These are phyloP conservation scores for Claviceps purpurea DNA, from an alignment of 2,329 filamentous ascomycete species.

Conservation along the genomic window DNA sequence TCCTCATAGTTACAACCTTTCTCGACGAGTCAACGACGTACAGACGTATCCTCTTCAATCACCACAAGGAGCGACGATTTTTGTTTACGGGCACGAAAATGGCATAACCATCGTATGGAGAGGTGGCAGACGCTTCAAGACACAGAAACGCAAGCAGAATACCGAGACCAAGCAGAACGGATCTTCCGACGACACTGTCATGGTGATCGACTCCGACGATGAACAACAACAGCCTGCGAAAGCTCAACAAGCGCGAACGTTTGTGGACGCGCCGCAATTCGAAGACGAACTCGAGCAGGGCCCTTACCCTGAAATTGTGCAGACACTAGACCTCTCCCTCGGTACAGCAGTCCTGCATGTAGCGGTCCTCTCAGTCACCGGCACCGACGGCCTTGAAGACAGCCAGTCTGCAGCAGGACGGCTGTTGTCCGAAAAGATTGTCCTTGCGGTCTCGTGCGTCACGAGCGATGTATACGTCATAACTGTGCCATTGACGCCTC, in stretches of 20 bases:
- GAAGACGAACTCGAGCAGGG: slow-evolving; percentile 37
- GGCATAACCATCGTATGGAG: slow-evolving; percentile 50
- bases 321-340: slow-evolving; percentile 48
- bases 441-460: slow-evolving; percentile 47
- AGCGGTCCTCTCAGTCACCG: slow-evolving; percentile 38
- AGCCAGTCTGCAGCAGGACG: slow-evolving; percentile 30
- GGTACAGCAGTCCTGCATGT: slow-evolving; percentile 42
- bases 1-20: slow-evolving; percentile 42
- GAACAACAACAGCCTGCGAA: slow-evolving; percentile 31
- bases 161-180: slow-evolving; percentile 38
- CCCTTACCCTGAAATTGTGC: slow-evolving; percentile 40
- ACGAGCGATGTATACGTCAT: slow-evolving; percentile 44
- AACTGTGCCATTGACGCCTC: slow-evolving; percentile 46
- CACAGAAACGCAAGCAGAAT: slow-evolving; percentile 19
- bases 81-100: slow-evolving; percentile 51
- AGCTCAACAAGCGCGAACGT: slow-evolving; percentile 17
- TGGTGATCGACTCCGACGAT: slow-evolving; percentile 52
- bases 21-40: slow-evolving; percentile 43
- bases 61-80: slow-evolving; percentile 48
- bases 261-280: slow-evolving; percentile 44
- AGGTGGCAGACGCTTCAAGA: slow-evolving; percentile 46
- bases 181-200: slow-evolving; percentile 36
- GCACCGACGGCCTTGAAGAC: slow-evolving; percentile 30
- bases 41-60: slow-evolving; percentile 49
- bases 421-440: slow-evolving; percentile 41